Conservation (phyloP, 305 asterid species). For the Striga hermonthica region DNA sequence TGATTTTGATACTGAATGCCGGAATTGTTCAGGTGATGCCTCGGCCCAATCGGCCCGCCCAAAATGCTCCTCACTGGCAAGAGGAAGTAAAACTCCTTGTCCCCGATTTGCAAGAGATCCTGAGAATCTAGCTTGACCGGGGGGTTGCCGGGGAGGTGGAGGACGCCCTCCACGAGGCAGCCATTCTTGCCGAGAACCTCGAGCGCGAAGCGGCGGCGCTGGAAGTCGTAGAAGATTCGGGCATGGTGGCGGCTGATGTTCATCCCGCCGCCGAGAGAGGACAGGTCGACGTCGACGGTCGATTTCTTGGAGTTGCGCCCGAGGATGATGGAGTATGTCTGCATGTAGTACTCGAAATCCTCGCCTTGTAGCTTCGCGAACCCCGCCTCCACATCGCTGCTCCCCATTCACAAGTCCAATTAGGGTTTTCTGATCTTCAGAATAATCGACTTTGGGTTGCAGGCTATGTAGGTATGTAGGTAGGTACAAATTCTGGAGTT, state of each 20-base stretch:
- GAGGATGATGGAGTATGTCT: constrained; percentile 72
- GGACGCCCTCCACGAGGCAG: constrained; percentile 77
- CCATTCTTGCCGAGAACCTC: constrained; percentile 86
- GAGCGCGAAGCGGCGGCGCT: constrained; percentile 76
- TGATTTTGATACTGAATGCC: constrained; percentile 29
- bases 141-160: constrained; percentile 62
- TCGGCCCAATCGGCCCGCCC: constrained; percentile 62
- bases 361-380: constrained; percentile 85
- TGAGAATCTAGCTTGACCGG: constrained; percentile 86
- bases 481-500: too few species aligned
- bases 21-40: constrained; percentile 45
- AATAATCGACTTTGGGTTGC: too few species aligned
- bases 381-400: constrained; percentile 85
- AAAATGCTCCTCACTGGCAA: constrained; percentile 72
- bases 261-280: constrained; percentile 90
- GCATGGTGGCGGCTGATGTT: constrained; percentile 92
- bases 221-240: constrained; percentile 83
- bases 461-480: too few species aligned
- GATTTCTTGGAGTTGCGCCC: constrained; percentile 87
- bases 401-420: constrained; percentile 38
- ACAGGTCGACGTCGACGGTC: constrained; percentile 74
- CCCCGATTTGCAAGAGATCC: constrained; percentile 80
- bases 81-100: constrained; percentile 74
- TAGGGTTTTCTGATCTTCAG: constrained; percentile 7
- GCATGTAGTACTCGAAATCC: constrained; percentile 88